Conservation (phyloP, 164 flowering plant genomes). For the Platanus orientalis region DNA sequence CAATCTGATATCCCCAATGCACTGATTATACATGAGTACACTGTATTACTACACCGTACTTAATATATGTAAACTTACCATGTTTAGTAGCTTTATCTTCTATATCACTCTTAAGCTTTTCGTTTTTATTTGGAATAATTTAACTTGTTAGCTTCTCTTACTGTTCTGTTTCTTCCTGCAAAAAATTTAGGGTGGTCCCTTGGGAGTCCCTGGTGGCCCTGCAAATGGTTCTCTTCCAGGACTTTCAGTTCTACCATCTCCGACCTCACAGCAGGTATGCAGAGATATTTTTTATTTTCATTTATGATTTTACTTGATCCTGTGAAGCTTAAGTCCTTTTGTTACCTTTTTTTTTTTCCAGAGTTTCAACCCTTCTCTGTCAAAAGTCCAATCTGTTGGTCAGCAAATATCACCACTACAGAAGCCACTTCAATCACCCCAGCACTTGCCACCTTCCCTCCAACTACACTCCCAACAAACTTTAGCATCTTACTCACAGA, state of each 20-base stretch:
- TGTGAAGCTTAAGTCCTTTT: not conserved
- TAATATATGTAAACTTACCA: too few relatives aligned
- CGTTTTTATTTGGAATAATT: not conserved
- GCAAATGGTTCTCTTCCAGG: constrained; percentile 40
- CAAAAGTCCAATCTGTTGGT: constrained; percentile 40
- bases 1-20: too few relatives aligned
- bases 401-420: constrained; percentile 61
- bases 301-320: not conserved
- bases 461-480: constrained; percentile 43
- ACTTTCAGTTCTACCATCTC: constrained; percentile 33
- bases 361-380: constrained; percentile 41
- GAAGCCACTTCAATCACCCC: constrained; percentile 62
- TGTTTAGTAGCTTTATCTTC: too few relatives aligned
- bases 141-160: not conserved
- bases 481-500: constrained; percentile 40
- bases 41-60: too few relatives aligned
- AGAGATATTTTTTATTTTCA: not conserved
- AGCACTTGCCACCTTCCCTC: constrained; percentile 45
- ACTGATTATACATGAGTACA: too few relatives aligned
- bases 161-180: not conserved
- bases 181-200: constrained; percentile 34
- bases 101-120: not conserved
- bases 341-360: constrained; percentile 13
- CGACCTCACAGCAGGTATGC: constrained; percentile 45
- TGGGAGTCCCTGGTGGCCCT: constrained; percentile 36